These are phyloP conservation scores for Starmera amethionina DNA, from an alignment of 805 yeast species.

Conservation along the genomic window DNA sequence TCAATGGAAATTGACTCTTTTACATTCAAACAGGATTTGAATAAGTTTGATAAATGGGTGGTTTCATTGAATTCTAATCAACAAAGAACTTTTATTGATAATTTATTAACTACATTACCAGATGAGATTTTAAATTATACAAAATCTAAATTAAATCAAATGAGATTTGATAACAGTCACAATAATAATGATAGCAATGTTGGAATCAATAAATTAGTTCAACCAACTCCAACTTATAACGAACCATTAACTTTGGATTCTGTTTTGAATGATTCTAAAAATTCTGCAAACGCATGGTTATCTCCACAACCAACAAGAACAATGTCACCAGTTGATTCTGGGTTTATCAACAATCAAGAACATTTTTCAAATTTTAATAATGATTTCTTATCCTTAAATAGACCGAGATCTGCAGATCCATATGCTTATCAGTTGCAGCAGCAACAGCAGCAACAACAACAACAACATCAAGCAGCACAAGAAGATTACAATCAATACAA, in stretches of 20 bases:
- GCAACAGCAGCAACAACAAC: constrained; percentile 4
- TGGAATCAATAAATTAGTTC: constrained; percentile 7
- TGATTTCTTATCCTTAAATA: constrained; percentile 14
- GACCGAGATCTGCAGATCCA: constrained; percentile 37
- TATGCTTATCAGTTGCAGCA: constrained; percentile 4
- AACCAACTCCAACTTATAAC: constrained; percentile 15
- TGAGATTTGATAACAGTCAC: constrained; percentile 3
- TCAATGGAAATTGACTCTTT: constrained; percentile 20
- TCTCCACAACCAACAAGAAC: constrained; percentile 23
- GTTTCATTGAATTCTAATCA: constrained; percentile 40
- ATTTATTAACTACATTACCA: constrained; percentile 38
- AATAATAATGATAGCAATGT: constrained; percentile 19
- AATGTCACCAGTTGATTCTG: constrained; percentile 13
- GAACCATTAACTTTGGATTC: constrained; percentile 30
- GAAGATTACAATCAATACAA: too few species aligned
- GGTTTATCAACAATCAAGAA: constrained; percentile 4
- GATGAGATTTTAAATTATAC: constrained; percentile 42
- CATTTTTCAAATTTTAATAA: constrained; percentile 5
- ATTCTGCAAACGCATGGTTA: constrained; percentile 31
- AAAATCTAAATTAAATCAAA: constrained; percentile 34
- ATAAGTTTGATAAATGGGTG: constrained; percentile 41
- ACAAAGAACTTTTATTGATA: constrained; percentile 42
- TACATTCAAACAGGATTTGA: constrained; percentile 41
- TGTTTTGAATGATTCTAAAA: constrained; percentile 20
- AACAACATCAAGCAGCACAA: constrained; percentile 5